Base-by-base conservation (phyloP, 257 asterid species). In the Solanum corneliomulleri region DNA sequence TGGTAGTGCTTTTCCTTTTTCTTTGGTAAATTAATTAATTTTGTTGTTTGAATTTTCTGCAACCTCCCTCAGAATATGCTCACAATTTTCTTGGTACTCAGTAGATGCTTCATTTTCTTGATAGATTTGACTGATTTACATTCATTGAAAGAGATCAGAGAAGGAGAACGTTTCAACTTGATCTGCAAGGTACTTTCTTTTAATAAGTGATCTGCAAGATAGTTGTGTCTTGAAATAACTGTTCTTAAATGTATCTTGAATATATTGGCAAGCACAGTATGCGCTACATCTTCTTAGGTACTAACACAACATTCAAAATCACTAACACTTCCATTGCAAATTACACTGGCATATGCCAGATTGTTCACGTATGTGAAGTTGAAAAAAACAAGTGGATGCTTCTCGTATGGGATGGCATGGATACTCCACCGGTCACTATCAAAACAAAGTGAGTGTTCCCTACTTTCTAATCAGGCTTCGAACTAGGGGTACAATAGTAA, bases 361-460 rank as follows among this genome's bases (percentile, higher is more conserved):
- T 96, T 91, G 88, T 95, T 87, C 93, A 96, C 89, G 44, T 90
- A 70, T 88, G 89, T 88, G 90, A 93, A 90, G 91, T 87, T 71
- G 89, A 88, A 86, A 89, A 91, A 87, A 93, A 91, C 87, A 91
- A 92, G 44, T 92, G 94, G 95, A 88, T 94, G 91, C 91, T 96
- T 86, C 95, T 89, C 89, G 90, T 92, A 89, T 96, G 99, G 99
- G 98, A 96, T 93, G 99, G 98, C 83, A 94, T 95, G 45, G 99
- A 96, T 84, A 80, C 94, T 83, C 97, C 97, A 11, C 95, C 98
- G 23, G 83, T 86, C 86, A 72, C 91, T 86, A 86, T 94, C 87
- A 91, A 90, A 82, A 52, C 94, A 72, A 92, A 90, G 99, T 96
- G 88, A 91, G 94, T 84, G 37, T 42, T 87, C 84, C 20, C 86